Conservation (phyloP, 805 yeast genomes). For the Wickerhamomyces silvicola region DNA sequence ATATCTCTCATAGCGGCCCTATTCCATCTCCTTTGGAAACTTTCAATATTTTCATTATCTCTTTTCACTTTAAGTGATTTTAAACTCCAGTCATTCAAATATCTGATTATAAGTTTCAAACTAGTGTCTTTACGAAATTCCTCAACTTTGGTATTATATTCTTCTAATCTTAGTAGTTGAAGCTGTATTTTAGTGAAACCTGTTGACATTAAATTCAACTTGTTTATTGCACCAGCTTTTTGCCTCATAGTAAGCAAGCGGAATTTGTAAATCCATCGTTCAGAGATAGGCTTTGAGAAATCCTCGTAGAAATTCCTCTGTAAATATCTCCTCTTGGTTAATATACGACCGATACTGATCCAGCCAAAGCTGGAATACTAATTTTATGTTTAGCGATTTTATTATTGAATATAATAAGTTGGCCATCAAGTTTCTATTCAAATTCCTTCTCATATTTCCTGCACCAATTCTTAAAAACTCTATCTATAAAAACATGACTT, state of each 20-base stretch:
- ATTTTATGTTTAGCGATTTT: no score
- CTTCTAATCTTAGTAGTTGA: slow-evolving; percentile 8
- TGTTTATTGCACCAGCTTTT: slow-evolving; percentile 20
- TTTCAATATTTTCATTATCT: slow-evolving; percentile 27
- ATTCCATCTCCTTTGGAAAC: slow-evolving; percentile 32
- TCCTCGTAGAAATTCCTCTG: slow-evolving; percentile 2
- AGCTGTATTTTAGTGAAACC: slow-evolving; percentile 21
- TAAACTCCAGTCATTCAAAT: slow-evolving; percentile 29
- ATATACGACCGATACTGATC: slow-evolving; percentile 2
- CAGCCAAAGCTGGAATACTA: slow-evolving; percentile 9
- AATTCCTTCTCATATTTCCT: slow-evolving; percentile 2
- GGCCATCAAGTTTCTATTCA: slow-evolving; percentile 2
- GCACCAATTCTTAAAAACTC: slow-evolving; percentile 8
- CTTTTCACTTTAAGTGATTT: slow-evolving; percentile 26
- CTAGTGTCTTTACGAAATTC: slow-evolving; percentile 20
- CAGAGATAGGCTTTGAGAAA: slow-evolving; percentile 5
- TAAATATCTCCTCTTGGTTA: slow-evolving; percentile 5
- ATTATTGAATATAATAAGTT: slow-evolving; percentile 1
- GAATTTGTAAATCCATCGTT: slow-evolving; percentile 12
- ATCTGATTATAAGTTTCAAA: slow-evolving; percentile 16
- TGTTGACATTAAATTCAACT: slow-evolving; percentile 16
- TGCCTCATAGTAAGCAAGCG: slow-evolving; percentile 7
- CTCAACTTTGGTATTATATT: slow-evolving; percentile 13
- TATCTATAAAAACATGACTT: not conserved
- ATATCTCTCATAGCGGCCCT: slow-evolving; percentile 33